Evolutionary conservation across 805 yeast species (phyloP), one percentile per base, ranked within the genome.

Genomic region (Monosporozyma aerobia): DNA sequence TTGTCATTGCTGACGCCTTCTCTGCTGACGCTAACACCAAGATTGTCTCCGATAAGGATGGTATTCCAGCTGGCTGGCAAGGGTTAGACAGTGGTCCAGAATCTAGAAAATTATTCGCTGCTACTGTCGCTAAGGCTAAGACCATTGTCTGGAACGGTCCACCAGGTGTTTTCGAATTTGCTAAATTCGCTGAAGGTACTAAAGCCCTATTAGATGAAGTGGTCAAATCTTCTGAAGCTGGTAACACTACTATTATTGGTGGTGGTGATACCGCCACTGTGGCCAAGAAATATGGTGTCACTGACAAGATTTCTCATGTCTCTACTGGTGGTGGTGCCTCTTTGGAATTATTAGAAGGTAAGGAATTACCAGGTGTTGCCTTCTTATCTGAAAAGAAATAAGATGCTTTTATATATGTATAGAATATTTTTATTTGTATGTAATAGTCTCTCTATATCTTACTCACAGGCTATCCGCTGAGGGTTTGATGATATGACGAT

Each of bases 261-360:
- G 99, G 99, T 77, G 99, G 99, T 82, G 99, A 94, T 77, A 94
- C 99, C 67, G 99, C 99, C 64, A 94, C 99, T 62, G 94, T 90
- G 63, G 97, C 97, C 69, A 92, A 92, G 89, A 94, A 94, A 80
- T 94, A 78, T 76, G 97, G 97, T 72, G 97, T 85, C 60, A 90
- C 89, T 65, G 96, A 88, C 71, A 88, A 94, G 80, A 82, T 94
- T 67, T 90, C 97, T 51, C 99, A 94, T 76, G 97, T 94, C 62
- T 92, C 98, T 63, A 94, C 99, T 59, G 99, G 99, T 78, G 99
- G 99, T 78, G 99, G 99, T 81, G 99, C 99, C 62, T 92, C 98
- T 57, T 82, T 94, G 72, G 99, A 94, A 79, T 85, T 94, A 72
- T 84, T 94, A 71, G 99, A 94, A 80, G 99, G 99, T 78, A 94